Conservation (phyloP, 768 basidiomycete genomes). For the Suillus americanus region DNA sequence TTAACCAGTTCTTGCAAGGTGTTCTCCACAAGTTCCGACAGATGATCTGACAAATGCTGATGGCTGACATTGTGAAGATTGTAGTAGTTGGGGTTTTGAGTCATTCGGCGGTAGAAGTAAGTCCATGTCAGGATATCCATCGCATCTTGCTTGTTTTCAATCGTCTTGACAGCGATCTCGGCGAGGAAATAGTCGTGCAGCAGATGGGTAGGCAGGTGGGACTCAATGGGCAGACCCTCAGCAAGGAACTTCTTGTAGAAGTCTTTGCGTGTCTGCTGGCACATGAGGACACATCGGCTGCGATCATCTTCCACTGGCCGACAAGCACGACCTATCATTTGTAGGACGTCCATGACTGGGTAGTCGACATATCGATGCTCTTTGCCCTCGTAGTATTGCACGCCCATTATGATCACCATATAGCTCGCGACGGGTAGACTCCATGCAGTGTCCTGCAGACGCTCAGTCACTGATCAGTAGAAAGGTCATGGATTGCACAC, state of each 20-base stretch:
- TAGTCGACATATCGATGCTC: conserved; percentile 98
- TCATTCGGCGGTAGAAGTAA: conserved; percentile 96
- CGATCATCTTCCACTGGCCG: conserved; percentile 85
- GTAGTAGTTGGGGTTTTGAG: conserved; percentile 96
- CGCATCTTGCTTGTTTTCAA: conserved; percentile 98
- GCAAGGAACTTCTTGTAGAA: conserved; percentile 99
- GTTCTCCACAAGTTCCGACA: conserved; percentile 94
- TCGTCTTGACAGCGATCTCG: conserved; percentile 97
- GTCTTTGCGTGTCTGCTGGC: conserved; percentile 95
- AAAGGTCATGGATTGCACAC: conserved; percentile 37
- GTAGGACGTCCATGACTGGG: conserved; percentile 96
- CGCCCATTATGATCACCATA: conserved; percentile 99
- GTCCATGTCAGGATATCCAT: conserved; percentile 99
- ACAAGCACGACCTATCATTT: conserved; percentile 99
- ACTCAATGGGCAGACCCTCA: conserved; percentile 97
- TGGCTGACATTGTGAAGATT: conserved; percentile 94
- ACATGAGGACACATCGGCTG: conserved; percentile 95
- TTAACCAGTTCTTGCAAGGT: conserved; percentile 89
- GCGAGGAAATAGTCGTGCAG: conserved; percentile 98
- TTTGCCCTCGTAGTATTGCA: conserved; percentile 93
- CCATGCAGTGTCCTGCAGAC: conserved; percentile 89
- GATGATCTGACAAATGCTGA: conserved; percentile 91
- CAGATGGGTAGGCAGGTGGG: conserved; percentile 84
- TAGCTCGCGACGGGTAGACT: conserved; percentile 90
- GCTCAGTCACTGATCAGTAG: background rate